phyloP scores from a whole-genome alignment of 345 rosid species.

The Jatropha curcas region DNA sequence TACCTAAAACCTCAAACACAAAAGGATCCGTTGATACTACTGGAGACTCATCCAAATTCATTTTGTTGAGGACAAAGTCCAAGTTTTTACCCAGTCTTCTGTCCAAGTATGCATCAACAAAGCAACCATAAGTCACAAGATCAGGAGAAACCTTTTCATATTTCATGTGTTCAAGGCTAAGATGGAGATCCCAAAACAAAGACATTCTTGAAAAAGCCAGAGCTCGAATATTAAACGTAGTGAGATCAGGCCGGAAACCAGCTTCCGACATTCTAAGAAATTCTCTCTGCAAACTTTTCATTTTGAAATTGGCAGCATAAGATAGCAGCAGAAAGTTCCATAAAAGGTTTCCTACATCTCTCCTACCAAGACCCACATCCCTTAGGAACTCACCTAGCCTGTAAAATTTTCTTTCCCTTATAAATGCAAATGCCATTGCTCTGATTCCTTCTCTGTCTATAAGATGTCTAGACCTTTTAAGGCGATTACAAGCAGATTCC shows the following conservation, averaged over 20 bases:
- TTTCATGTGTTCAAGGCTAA: constrained; percentile 79
- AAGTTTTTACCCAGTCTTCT: constrained; percentile 62
- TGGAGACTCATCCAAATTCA: constrained; percentile 58
- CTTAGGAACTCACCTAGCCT: constrained; percentile 58
- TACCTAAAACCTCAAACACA: constrained; percentile 70
- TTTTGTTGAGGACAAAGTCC: constrained; percentile 54
- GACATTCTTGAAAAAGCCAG: constrained; percentile 78
- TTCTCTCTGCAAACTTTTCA: constrained; percentile 86
- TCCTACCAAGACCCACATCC: constrained; percentile 67
- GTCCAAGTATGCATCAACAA: constrained; percentile 84
- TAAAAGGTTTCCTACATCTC: constrained; percentile 56
- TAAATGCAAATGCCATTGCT: constrained; percentile 56
- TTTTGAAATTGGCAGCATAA: constrained; percentile 77
- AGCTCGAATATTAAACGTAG: constrained; percentile 73
- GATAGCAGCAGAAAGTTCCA: constrained; percentile 83
- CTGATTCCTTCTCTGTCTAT: constrained; percentile 55
- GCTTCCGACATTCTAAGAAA: constrained; percentile 58
- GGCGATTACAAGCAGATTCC: constrained; percentile 59
- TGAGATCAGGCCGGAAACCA: constrained; percentile 72
- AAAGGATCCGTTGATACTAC: constrained; percentile 54
- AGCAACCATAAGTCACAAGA: constrained; percentile 76
- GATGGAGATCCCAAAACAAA: constrained; percentile 88
- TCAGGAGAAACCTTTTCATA: constrained; percentile 60
- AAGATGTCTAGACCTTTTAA: constrained; percentile 55
- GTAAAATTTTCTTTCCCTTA: constrained; percentile 47